Conservation (phyloP, 495 filamentous ascomycete species). For the Sordaria brevicollis region DNA sequence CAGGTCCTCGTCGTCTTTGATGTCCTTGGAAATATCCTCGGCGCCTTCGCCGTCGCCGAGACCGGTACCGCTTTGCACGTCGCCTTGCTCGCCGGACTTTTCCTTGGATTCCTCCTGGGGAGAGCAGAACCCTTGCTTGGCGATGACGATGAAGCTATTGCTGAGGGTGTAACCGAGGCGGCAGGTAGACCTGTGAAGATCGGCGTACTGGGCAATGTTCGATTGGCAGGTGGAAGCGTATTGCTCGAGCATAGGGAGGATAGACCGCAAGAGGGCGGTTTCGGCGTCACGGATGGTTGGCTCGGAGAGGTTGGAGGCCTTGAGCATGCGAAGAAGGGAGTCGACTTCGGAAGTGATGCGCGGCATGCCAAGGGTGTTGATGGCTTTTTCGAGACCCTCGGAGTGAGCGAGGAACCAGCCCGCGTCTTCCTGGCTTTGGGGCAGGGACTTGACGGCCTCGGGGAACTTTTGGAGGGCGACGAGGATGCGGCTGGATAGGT, state of each 20-base stretch:
- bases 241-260: slow-evolving; percentile 64
- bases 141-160: slow-evolving; percentile 63
- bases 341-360: slow-evolving; percentile 36
- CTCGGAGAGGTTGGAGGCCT: slow-evolving; percentile 37
- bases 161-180: slow-evolving; percentile 64
- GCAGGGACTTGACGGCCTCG: slow-evolving; percentile 31
- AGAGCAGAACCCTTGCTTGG: slow-evolving; percentile 80
- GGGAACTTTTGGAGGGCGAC: slow-evolving; percentile 65
- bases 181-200: slow-evolving; percentile 56
- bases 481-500: slow-evolving; percentile 53
- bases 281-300: slow-evolving; percentile 33
- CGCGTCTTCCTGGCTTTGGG: slow-evolving; percentile 45
- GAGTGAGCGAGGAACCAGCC: slow-evolving; percentile 56
- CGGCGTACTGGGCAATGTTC: slow-evolving; percentile 39
- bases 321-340: slow-evolving; percentile 41
- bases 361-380: slow-evolving; percentile 48
- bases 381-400: slow-evolving; percentile 40
- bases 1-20: slow-evolving; percentile 86
- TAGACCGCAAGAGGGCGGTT: slow-evolving; percentile 51
- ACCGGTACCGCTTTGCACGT: slow-evolving; percentile 86
- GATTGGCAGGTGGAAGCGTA: slow-evolving; percentile 52
- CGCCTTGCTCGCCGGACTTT: slow-evolving; percentile 54
- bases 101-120: slow-evolving; percentile 66
- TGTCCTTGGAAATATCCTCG: slow-evolving; percentile 95
- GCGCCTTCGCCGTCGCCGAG: slow-evolving; percentile 92